phyloP scores from a whole-genome alignment of 2,329 filamentous ascomycete genomes.

The Clarireedia homoeocarpa region DNA sequence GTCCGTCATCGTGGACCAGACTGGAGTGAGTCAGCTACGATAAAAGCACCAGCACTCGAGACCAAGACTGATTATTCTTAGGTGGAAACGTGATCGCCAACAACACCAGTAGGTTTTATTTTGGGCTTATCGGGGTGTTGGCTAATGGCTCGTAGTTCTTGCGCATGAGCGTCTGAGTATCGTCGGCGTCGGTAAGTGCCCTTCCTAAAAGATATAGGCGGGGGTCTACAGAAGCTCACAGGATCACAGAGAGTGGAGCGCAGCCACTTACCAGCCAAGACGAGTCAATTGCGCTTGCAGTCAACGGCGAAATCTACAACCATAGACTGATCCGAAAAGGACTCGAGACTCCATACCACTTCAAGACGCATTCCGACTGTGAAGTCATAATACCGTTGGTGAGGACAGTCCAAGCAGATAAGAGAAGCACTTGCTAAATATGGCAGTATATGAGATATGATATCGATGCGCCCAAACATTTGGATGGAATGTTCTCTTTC shows the following conservation, averaged over 20 bases:
- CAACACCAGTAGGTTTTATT: constrained; percentile 66
- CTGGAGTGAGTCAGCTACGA: constrained; percentile 56
- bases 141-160: constrained; percentile 53
- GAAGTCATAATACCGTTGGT: constrained; percentile 98
- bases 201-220: not conserved
- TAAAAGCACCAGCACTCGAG: not conserved
- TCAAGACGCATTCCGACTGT: constrained; percentile 98
- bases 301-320: constrained; percentile 99
- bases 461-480: constrained; percentile 81
- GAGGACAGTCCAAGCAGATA: constrained; percentile 30
- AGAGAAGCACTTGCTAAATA: constrained; percentile 10
- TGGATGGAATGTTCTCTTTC: constrained; percentile 99
- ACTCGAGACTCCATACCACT: constrained; percentile 78
- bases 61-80: constrained; percentile 4
- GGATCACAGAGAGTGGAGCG: constrained; percentile 63
- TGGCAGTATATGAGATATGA: constrained; percentile 82
- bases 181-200: constrained; percentile 60
- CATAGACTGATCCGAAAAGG: constrained; percentile 88
- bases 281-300: constrained; percentile 78
- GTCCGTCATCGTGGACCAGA: constrained; percentile 83
- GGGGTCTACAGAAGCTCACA: constrained; percentile 2
- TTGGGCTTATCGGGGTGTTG: not conserved
- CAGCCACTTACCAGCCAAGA: constrained; percentile 94
- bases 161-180: constrained; percentile 97
- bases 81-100: constrained; percentile 77